Evolutionary conservation across 1,284 basidiomycete genomes (phyloP), one percentile per base, ranked within the genome.

Genomic region (Sporisorium graminicola): DNA sequence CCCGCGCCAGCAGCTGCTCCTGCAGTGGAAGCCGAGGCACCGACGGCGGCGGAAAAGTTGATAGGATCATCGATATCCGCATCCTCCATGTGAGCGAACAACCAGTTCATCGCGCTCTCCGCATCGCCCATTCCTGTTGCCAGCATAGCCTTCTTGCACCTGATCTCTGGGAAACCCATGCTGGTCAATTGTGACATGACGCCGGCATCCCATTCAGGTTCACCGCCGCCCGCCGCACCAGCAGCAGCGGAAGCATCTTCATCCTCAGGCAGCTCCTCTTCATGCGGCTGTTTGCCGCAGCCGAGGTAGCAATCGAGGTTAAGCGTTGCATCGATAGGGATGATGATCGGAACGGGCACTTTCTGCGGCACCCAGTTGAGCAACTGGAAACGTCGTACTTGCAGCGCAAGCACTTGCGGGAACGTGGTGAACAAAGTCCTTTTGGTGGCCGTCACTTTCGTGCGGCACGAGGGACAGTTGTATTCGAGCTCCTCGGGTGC

Each of bases 301-400:
- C 93, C 93, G 2, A 93, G 82, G 81, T 93, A 93, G 6, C 86
- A 80, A 65, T 93, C 92, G 42, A 98, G 89, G 16, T 87, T 59
- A 85, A 51, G 95, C 87, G 1, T 86, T 78, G 59, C 65, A 5
- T 89, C 88, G 8, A 88, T 79, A 0, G 92, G 91, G 0, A 98
- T 87, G n/a, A 90, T 86, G 24, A 98, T 87, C 0, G 95, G 95
- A 27, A 99, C 93, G 75, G 97, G 94, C 37, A 98, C 90, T 86
- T 99, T 99, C 6, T 92, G 90, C 0, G 97, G 96, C 4, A 99
- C 94, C 96, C 96, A 99, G 82, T 95, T 95, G 59, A 96, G 91
- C 7, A 98, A 90, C 86, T 96, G 93, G 88, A 98, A 98, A 81
- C 97, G 95, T 81, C 93, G 94, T 58, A 94, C 92, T 80, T 98